Base-by-base conservation (phyloP, 2,329 filamentous ascomycete species). In the Alternaria longipes region DNA sequence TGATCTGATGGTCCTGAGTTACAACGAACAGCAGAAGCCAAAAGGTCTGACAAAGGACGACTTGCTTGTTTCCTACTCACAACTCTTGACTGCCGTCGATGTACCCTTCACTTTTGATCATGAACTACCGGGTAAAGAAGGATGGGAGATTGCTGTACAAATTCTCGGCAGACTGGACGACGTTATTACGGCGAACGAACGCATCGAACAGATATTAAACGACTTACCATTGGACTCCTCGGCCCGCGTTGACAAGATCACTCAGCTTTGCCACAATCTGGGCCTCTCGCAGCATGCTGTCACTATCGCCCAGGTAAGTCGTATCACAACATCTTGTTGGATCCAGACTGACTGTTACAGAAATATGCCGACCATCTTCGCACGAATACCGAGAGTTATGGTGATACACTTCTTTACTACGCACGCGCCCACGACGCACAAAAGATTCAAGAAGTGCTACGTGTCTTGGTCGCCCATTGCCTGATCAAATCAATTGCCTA, bases 91-190 rank as follows among this genome's bases (percentile, higher is more conserved):
- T 6, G 59, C 69, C 14, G 81, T 85, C 55, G 81, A 84, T 22
- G 74, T 88, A 47, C 56, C 28, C 28, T 30, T 78, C 38, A 62
- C 59, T 8, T 72, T 67, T 59, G 54, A 59, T 24, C 71, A 79
- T 59, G 73, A 71, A 2, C 75, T 74, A 41, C 68, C 64, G 20
- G 69, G 70, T 7, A 71, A 67, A 53, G 90, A 94, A 69, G 94
- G 94, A 8, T 98, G 94, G 94, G 93, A 97, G 80, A 81, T 97
- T 73, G 91, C 93, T 0, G 89, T 97, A 44, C 88, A 93, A 61
- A 86, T 97, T 11, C 84, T 97, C 46, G 91, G 91, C 9, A 88
- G 94, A 55, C 86, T 98, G 74, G 91, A 97, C 73, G 89, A 93
- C 60, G 83, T 86, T 0, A 84, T 87, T 50, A 86, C 87, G 51